Percentiles rank a stretch among this genome's conserved stretches.
These are phyloP conservation scores for Vicia villosa DNA, from an alignment of 306 rosid genomes.

Conservation along the genomic window DNA sequence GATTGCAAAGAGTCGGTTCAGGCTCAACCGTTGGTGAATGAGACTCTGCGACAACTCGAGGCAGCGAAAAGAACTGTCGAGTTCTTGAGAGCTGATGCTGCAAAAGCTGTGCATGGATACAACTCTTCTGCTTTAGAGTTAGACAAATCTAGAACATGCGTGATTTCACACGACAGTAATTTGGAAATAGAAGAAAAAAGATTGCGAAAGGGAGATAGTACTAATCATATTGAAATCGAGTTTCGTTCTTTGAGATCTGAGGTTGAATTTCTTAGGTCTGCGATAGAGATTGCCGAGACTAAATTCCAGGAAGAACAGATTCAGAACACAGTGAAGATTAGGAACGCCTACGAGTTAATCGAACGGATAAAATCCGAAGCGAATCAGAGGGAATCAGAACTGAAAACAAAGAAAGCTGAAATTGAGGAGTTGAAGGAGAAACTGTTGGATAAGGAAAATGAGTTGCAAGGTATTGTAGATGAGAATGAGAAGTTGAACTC, in stretches of 20 bases:
- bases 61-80: conserved; percentile 71
- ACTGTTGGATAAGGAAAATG: conserved; percentile 88
- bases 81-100: conserved; percentile 58
- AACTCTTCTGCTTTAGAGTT: conserved; percentile 54
- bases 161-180: conserved; percentile 22
- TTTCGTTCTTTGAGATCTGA: conserved; percentile 55
- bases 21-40: conserved; percentile 57
- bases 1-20: conserved; percentile 62
- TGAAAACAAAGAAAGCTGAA: conserved; percentile 50
- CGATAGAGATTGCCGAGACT: conserved; percentile 67
- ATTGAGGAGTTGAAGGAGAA: conserved; percentile 73
- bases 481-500: conserved; percentile 76
- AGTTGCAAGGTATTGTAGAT: conserved; percentile 70
- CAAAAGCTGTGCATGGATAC: conserved; percentile 52
- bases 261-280: conserved; percentile 54
- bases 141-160: conserved; percentile 57
- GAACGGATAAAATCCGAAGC: conserved; percentile 61
- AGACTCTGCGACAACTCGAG: conserved; percentile 81
- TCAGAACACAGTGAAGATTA: conserved; percentile 57
- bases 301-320: conserved; percentile 76
- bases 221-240: conserved; percentile 46
- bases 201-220: conserved; percentile 11
- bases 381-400: conserved; percentile 49
- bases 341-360: conserved; percentile 65
- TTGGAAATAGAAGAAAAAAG: conserved; percentile 35